A percentile compares a stretch with the other conserved stretches of the same genome.
phyloP scores from a whole-genome alignment of 1,284 basidiomycete species.

The Puccinia hordei region DNA sequence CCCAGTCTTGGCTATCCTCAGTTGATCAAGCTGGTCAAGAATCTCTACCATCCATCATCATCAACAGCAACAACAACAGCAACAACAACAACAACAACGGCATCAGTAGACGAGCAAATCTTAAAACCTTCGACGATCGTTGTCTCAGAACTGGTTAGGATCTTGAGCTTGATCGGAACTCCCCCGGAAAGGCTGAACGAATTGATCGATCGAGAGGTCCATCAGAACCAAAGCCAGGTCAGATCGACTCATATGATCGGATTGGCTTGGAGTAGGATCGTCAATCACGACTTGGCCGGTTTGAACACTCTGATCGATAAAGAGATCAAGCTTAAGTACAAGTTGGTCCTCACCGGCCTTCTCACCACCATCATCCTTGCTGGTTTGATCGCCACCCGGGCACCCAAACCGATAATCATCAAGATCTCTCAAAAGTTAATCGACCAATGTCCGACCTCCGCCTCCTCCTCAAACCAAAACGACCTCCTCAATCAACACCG shows the following conservation, averaged over 20 bases:
- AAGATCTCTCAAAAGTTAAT: conserved; percentile 41
- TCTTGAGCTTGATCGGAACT: conserved; percentile 18
- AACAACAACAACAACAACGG: background rate
- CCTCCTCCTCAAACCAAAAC: too few species aligned
- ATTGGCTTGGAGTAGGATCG: conserved; percentile 34
- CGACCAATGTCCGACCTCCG: conserved; percentile 31
- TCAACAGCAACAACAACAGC: background rate
- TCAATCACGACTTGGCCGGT: conserved; percentile 24
- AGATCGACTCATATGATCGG: conserved; percentile 34
- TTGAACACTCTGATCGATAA: conserved; percentile 27
- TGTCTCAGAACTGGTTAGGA: conserved; percentile 33
- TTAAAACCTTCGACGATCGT: conserved; percentile 26
- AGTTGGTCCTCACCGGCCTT: conserved; percentile 40
- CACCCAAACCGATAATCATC: conserved; percentile 37
- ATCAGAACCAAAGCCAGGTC: background rate
- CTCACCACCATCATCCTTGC: conserved; percentile 30
- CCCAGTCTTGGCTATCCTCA: conserved; percentile 16
- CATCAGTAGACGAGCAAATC: too few species aligned
- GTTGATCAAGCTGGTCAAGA: conserved; percentile 10
- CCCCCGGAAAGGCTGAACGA: background rate
- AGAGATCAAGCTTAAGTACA: conserved; percentile 37
- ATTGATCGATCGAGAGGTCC: conserved; percentile 21
- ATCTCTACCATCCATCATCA: conserved; percentile 29
- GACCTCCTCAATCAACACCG: background rate
- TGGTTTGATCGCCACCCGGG: conserved; percentile 26